Evolutionary conservation across 2,329 filamentous ascomycete species (phyloP).

Genomic region (Bipolaris cookei): DNA sequence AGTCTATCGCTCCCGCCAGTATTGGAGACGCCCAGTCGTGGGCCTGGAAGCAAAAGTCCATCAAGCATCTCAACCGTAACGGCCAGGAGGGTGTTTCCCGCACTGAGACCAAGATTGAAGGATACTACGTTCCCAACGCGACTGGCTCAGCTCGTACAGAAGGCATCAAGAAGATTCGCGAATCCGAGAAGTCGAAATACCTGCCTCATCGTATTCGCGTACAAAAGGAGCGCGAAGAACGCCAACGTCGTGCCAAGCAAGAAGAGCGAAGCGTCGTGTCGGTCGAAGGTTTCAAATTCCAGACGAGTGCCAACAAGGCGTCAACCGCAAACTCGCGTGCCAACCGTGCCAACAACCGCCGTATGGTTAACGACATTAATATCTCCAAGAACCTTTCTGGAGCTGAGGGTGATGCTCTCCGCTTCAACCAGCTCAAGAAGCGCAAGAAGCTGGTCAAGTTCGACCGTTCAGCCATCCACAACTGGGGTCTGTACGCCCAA

Average conservation of each 20-base stretch:
- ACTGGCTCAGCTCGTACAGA: slow-evolving; percentile 91
- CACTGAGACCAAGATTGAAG: slow-evolving; percentile 62
- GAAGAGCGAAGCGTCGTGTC: slow-evolving; percentile 54
- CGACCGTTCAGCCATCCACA: slow-evolving; percentile 95
- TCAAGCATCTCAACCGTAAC: slow-evolving; percentile 70
- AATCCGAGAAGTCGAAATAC: slow-evolving; percentile 98
- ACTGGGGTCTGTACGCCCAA: slow-evolving; percentile 97
- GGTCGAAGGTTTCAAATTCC: slow-evolving; percentile 62
- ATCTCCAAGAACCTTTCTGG: slow-evolving; percentile 79
- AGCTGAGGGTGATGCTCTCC: slow-evolving; percentile 84
- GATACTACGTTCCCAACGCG: slow-evolving; percentile 82
- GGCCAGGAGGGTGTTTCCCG: slow-evolving; percentile 62
- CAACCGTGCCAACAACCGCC: slow-evolving; percentile 93
- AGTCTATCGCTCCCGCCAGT: slow-evolving; percentile 54
- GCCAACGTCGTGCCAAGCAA: slow-evolving; percentile 76
- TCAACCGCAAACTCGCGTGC: slow-evolving; percentile 90
- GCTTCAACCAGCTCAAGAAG: slow-evolving; percentile 99
- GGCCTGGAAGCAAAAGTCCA: slow-evolving; percentile 75
- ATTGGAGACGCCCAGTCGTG: slow-evolving; percentile 67
- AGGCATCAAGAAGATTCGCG: slow-evolving; percentile 91
- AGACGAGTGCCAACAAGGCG: slow-evolving; percentile 73
- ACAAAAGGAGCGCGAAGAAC: slow-evolving; percentile 86
- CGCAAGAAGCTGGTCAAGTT: slow-evolving; percentile 99
- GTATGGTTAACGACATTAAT: slow-evolving; percentile 91
- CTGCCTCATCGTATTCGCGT: slow-evolving; percentile 97